These are phyloP conservation scores for Paecilomyces dactylethromorphus DNA, from an alignment of 2,329 filamentous ascomycete species.

Conservation along the genomic window DNA sequence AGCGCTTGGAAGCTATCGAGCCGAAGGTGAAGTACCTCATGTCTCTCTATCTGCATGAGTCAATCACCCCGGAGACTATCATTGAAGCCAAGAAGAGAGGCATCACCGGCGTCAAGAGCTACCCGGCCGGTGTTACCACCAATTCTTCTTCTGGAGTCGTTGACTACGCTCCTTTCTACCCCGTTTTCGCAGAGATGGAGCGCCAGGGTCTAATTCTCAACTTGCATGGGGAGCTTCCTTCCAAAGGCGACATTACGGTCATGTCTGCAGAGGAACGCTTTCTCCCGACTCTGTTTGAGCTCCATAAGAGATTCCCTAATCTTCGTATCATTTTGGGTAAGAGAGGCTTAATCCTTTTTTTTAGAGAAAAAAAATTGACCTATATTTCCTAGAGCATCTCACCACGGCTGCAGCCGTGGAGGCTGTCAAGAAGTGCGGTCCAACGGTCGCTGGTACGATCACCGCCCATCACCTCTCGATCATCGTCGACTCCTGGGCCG, in stretches of 20 bases:
- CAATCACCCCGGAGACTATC: slow-evolving; percentile 63
- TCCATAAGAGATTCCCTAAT: slow-evolving; percentile 68
- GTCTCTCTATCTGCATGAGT: slow-evolving; percentile 63
- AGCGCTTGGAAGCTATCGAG: slow-evolving; percentile 53
- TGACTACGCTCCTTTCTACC: slow-evolving; percentile 39
- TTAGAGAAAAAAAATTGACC: too few relatives aligned
- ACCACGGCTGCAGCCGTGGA: slow-evolving; percentile 75
- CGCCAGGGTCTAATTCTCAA: slow-evolving; percentile 76
- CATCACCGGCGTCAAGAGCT: slow-evolving; percentile 57
- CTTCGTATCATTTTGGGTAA: slow-evolving; percentile 45
- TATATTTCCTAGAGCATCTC: slow-evolving; percentile 82
- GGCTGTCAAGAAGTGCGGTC: slow-evolving; percentile 69
- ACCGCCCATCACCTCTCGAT: slow-evolving; percentile 83
- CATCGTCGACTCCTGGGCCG: slow-evolving; percentile 68
- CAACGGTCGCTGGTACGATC: slow-evolving; percentile 63
- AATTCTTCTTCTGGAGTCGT: slow-evolving; percentile 49
- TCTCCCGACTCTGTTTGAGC: slow-evolving; percentile 66
- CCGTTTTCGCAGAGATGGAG: slow-evolving; percentile 85
- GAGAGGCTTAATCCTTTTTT: too few relatives aligned
- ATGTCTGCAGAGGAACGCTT: slow-evolving; percentile 70
- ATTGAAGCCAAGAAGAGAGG: slow-evolving; percentile 66
- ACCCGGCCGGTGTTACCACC: slow-evolving; percentile 46
- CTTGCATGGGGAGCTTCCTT: slow-evolving; percentile 82
- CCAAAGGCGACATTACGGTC: slow-evolving; percentile 43
- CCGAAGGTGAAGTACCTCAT: slow-evolving; percentile 63